These are phyloP conservation scores for Diaporthe helianthi DNA, from an alignment of 2,329 filamentous ascomycete genomes.

Conservation along the genomic window DNA sequence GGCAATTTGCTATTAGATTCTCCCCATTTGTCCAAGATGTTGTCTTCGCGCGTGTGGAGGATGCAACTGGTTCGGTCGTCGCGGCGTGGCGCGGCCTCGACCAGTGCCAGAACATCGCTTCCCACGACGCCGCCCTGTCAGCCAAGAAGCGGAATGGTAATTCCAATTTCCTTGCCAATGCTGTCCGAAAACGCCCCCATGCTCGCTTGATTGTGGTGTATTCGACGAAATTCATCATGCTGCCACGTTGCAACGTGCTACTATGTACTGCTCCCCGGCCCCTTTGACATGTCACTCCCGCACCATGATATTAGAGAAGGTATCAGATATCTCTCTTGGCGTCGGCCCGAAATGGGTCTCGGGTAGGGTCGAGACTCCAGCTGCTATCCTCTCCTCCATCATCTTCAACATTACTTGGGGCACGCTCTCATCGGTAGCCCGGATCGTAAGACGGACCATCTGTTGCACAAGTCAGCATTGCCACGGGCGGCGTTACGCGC, in stretches of 20 bases:
- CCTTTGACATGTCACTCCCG: constrained; percentile 36
- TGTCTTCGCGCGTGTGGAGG: neutral
- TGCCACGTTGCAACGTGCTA: neutral
- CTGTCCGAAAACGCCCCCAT: constrained; percentile 34
- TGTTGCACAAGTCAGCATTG: constrained; percentile 48
- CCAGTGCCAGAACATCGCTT: neutral
- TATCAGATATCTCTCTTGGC: constrained; percentile 59
- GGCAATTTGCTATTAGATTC: constrained; percentile 14
- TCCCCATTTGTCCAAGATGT: constrained; percentile 2
- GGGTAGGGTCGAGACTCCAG: constrained; percentile 53
- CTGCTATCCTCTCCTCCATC: constrained; percentile 83
- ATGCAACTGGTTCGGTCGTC: neutral
- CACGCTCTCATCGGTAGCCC: constrained; percentile 91
- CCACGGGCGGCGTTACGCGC: neutral
- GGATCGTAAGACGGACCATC: constrained; percentile 95
- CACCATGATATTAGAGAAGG: constrained; percentile 65
- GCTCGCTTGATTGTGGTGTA: constrained; percentile 27
- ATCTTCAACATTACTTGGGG: constrained; percentile 80
- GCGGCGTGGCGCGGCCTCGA: neutral
- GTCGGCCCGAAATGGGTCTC: constrained; percentile 52
- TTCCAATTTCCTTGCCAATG: constrained; percentile 23
- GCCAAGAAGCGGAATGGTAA: neutral
- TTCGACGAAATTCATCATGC: neutral
- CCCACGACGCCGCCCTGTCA: neutral
- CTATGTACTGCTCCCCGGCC: constrained; percentile 9